Evolutionary conservation across 2,329 filamentous ascomycete genomes (phyloP).

Genomic region (Tothia fuscella): DNA sequence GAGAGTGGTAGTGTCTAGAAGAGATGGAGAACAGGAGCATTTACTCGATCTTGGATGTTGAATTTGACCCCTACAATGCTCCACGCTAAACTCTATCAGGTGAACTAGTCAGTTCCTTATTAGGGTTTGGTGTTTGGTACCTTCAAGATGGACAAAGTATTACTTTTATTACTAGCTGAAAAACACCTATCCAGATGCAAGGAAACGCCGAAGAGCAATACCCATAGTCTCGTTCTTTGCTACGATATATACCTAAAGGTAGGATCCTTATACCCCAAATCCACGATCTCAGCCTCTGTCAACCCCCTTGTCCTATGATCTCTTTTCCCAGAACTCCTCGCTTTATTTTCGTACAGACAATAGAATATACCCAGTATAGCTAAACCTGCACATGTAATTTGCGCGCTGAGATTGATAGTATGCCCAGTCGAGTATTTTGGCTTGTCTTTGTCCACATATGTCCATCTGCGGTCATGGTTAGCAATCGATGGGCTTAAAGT

Average conservation of each 20-base stretch:
- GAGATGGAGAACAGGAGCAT: neutral
- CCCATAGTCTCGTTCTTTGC: too few relatives aligned
- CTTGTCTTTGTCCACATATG: constrained; percentile 36
- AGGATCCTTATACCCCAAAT: constrained; percentile 43
- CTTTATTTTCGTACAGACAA: constrained; percentile 41
- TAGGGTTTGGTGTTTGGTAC: neutral
- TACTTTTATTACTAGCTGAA: too few relatives aligned
- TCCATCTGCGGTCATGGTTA: constrained; percentile 33
- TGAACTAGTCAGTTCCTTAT: neutral
- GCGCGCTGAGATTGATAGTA: constrained; percentile 44
- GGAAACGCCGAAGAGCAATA: too few relatives aligned
- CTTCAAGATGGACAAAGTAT: too few relatives aligned
- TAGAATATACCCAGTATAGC: constrained; percentile 39
- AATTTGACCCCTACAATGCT: neutral
- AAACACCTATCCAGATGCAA: too few relatives aligned
- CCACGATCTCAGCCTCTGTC: constrained; percentile 33
- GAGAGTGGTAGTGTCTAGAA: neutral
- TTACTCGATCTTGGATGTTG: neutral
- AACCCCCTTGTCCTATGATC: constrained; percentile 39
- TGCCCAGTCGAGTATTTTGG: constrained; percentile 39
- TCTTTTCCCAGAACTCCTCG: constrained; percentile 36
- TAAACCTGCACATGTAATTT: constrained; percentile 34
- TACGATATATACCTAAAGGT: constrained; percentile 36
- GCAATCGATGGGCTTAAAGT: constrained; percentile 10
- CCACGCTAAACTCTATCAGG: neutral